Evolutionary conservation across 1,139 yeast species (phyloP), one percentile per base, ranked within the genome.

Genomic region (Zygosaccharomyces sapae): DNA sequence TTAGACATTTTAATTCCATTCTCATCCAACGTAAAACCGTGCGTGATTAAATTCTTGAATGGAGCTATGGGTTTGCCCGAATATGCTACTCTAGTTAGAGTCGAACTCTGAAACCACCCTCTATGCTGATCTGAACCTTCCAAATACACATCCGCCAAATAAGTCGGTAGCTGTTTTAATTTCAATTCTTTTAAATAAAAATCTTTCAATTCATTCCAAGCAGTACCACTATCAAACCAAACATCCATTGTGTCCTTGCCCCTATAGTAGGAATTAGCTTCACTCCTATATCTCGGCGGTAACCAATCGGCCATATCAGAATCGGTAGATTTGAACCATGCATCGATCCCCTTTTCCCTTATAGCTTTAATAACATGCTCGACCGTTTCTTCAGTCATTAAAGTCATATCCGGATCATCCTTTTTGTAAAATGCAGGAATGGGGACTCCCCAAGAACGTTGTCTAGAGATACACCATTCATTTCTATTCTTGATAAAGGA

Each of bases 361-460:
- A 67, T 62, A 2, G 54, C 50, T 6, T 61, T 49, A n/a, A 66
- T 63, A n/a, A 68, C 58, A 38, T 63, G 60, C 0, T 62, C 61
- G 19, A 70, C 61, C 4, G 63, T 61, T 4, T 58, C 63, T 22
- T 64, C 66, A 47, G 65, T 62, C 53, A 70, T 52, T 31, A 68
- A 44, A 1, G 65, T 48, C 4, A 48, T 41, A 20, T 61, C 69
- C 20, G 83, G 78, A 13, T 72, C 72, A 12, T 43, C 50, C 45
- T 74, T 75, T 52, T 80, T 69, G 65, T 85, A 86, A 4, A 92
- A 69, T 0, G 87, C 92, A 0, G 98, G 98, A 38, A 92, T 85
- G 1, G 98, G 98, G 34, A 92, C 97, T 41, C 99, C 99, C 99
- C 99, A 92, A n/a, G 80, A 76, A 56, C 99, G 78, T 66, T 92